Base-by-base conservation (phyloP, 352 stramenopile genomes). In the Aphanomyces euteiches region DNA sequence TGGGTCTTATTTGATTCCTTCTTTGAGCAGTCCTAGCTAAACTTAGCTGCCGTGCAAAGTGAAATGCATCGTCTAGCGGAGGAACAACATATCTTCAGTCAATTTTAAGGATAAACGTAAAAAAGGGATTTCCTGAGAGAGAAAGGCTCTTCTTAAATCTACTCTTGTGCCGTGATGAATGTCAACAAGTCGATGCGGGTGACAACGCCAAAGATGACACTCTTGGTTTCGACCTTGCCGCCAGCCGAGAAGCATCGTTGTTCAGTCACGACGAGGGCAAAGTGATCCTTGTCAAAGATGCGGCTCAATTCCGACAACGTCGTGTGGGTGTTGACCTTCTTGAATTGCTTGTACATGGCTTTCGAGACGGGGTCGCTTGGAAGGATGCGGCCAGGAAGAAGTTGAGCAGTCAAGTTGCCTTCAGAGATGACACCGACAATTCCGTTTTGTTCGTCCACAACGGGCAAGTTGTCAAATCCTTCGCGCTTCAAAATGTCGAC, bases 311-410 rank as follows among this genome's bases (percentile, higher is more conserved):
- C 89, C 63, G 86, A 90, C 50, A 99, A 80, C 57, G 84, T 90
- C 69, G 90, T 96, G 74, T 89, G 84, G 69, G 95, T 92, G 41
- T 71, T 90, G 68, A 98, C 89, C 77, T 97, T 93, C 60, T 95
- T 92, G 82, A 98, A 98, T 72, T 96, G 95, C 72, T 96, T 97
- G 84, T 98, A 98, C 80, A 98, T 97, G 67, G 92, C 93, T 73
- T 96, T 92, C 64, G 84, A 78, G 8, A 98, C 90, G 5, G 79
- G 75, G 66, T 97, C 84, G 45, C 93, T 93, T 13, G 90, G 84
- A 63, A 85, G 78, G 12, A 97, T 87, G 68, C 91, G 84, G 50
- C 92, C 91, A 21, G 83, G 85, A 72, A 98, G 90, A 5, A 99
- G 79, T 79, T 90, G 83, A 17, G 84, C 89, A 28, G 92, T 98